Evolutionary conservation across 768 basidiomycete genomes (phyloP).

Genomic region (Russula lepida): DNA sequence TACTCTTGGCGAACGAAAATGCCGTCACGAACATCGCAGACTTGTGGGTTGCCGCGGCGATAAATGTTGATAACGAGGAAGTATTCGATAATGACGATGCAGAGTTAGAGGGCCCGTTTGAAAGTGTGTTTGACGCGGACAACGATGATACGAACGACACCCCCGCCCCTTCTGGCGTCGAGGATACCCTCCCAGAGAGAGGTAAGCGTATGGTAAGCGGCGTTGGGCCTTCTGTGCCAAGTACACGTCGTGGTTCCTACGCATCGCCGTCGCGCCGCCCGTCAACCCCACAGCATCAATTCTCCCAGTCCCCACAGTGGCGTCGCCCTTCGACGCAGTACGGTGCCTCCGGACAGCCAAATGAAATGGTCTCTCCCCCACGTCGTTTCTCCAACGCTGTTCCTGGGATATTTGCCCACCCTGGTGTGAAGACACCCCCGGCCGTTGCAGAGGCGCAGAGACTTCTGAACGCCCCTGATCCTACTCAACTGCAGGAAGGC

Average conservation of each 20-base stretch:
- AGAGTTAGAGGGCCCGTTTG: slow-evolving; percentile 30
- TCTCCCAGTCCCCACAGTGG: slow-evolving; percentile 12
- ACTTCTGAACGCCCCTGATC: slow-evolving; percentile 32
- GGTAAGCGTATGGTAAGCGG: not conserved
- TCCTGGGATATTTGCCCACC: slow-evolving; percentile 76
- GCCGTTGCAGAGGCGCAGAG: slow-evolving; percentile 69
- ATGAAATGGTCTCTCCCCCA: slow-evolving; percentile 31
- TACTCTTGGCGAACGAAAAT: slow-evolving; percentile 90
- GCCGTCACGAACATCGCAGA: slow-evolving; percentile 93
- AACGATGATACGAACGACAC: slow-evolving; percentile 27
- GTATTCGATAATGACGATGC: slow-evolving; percentile 45
- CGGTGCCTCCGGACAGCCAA: slow-evolving; percentile 18
- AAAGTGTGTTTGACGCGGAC: slow-evolving; percentile 27
- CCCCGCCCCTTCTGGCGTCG: not conserved
- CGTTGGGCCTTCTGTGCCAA: slow-evolving; percentile 8
- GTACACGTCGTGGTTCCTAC: slow-evolving; percentile 4
- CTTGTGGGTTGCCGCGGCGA: slow-evolving; percentile 95
- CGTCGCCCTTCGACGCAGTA: slow-evolving; percentile 19
- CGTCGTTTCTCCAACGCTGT: slow-evolving; percentile 51
- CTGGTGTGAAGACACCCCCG: slow-evolving; percentile 71
- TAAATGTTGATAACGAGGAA: slow-evolving; percentile 89
- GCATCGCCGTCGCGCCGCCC: slow-evolving; percentile 15
- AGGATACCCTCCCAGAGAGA: slow-evolving; percentile 3
- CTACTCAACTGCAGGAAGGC: slow-evolving; percentile 32
- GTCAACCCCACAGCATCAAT: slow-evolving; percentile 17